Evolutionary conservation across 2,329 filamentous ascomycete species (phyloP).

Genomic region (Penicillium sp.): DNA sequence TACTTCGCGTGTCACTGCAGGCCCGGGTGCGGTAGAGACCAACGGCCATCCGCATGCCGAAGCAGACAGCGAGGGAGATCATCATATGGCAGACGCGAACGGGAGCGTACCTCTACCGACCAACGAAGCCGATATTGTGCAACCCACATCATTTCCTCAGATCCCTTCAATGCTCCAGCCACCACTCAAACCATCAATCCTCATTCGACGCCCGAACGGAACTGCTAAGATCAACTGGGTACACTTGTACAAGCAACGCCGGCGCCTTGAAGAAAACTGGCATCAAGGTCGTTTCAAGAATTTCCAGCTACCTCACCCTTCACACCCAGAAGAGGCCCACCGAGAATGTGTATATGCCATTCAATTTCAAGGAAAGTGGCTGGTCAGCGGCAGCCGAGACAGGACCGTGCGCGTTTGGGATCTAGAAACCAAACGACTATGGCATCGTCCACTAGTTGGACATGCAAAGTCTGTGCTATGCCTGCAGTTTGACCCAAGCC

Average conservation of each 20-base stretch:
- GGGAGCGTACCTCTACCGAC: conserved; percentile 19
- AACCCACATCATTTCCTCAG: conserved; percentile 11
- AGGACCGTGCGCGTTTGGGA: conserved; percentile 88
- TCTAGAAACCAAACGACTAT: conserved; percentile 75
- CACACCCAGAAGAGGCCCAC: conserved; percentile 78
- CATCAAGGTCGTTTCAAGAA: conserved; percentile 76
- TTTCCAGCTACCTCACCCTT: conserved; percentile 87
- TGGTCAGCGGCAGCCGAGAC: conserved; percentile 93
- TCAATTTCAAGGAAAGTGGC: conserved; percentile 79
- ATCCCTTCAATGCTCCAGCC: conserved; percentile 14
- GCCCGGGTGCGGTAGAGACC: not conserved
- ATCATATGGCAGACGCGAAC: conserved; percentile 45
- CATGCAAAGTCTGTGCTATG: conserved; percentile 89
- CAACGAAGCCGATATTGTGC: conserved; percentile 12
- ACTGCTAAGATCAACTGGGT: conserved; percentile 77
- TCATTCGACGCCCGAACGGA: conserved; percentile 34
- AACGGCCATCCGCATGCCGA: conserved; percentile 8
- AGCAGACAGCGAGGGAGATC: conserved; percentile 41
- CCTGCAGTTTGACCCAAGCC: conserved; percentile 87
- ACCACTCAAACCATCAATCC: conserved; percentile 32
- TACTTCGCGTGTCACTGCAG: conserved; percentile 37
- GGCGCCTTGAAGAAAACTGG: conserved; percentile 88
- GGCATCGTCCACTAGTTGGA: conserved; percentile 69
- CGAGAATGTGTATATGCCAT: conserved; percentile 92
- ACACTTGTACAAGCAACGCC: conserved; percentile 85